Base-by-base conservation (phyloP, 495 filamentous ascomycete genomes). In the Aspergillus sclerotioniger region DNA sequence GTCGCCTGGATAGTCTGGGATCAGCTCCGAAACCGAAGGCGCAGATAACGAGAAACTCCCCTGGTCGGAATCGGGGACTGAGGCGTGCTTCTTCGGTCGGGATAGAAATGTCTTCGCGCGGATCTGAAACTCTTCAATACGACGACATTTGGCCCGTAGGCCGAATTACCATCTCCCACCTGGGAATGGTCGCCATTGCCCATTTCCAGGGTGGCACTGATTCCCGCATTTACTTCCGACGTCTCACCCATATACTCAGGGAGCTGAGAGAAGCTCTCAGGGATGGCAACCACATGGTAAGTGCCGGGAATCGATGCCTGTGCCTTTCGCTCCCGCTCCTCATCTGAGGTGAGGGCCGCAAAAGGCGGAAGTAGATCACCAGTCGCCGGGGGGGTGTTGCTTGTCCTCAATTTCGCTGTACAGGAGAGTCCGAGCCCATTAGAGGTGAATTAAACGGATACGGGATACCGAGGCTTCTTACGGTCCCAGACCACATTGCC, bases 301-400 rank as follows among this genome's bases (percentile, higher is more conserved):
- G 81, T 85, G 6, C 83, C 83, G 0, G 84, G 82, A 29, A 66
- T 66, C 37, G 70, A 70, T 6, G 66, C 66, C 55, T 83, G 76
- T 7, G 83, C 84, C 59, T 86, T 87, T 57, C 63, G 76, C 59
- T 87, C 83, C 52, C 84, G 66, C 1, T 85, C 84, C 44, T 86
- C 83, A 58, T 86, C 83, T n/a, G 74, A 85, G 3, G 75, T 84
- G 37, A 87, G 72, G 8, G 66, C 57, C 17, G 77, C 64, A 60
- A 87, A 86, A 3, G 77, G 74, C 13, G 83, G 82, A 5, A 86
- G 70, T 3, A 69, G 54, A 58, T 81, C 74, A 47, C 53, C 46
- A 35, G 62, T 45, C n/a, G n/a, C 35, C 35, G 44, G 32, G 28
- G 47, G 47, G 3, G 47, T 56, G 16, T 44, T 15, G 21, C 17